phyloP scores from a whole-genome alignment of 2,329 filamentous ascomycete species.

The Fonsecaea multimorphosa region DNA sequence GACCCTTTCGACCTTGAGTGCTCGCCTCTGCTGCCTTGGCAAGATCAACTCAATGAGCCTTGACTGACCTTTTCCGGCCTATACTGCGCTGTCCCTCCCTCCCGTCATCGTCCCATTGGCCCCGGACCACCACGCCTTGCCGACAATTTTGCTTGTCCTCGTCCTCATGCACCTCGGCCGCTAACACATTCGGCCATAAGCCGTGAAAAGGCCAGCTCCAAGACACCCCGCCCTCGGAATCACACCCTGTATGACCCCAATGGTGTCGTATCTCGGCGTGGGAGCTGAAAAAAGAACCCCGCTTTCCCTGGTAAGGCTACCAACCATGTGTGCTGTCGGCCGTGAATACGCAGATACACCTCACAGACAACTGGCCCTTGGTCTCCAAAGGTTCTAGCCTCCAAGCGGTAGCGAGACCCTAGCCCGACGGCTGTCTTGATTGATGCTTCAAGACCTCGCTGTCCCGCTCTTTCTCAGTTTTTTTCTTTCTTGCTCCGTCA shows the following conservation, averaged over 20 bases:
- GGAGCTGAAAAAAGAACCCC: constrained; percentile 33
- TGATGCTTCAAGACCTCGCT: constrained; percentile 27
- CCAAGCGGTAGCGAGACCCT: constrained; percentile 6
- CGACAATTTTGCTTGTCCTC: constrained; percentile 11
- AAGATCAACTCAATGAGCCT: constrained; percentile 1
- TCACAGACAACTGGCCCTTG: constrained; percentile 10
- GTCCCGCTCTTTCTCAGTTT: constrained; percentile 25
- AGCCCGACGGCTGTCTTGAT: neutral
- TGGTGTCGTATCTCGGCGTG: constrained; percentile 17
- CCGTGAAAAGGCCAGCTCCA: constrained; percentile 8
- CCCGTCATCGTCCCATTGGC: constrained; percentile 24
- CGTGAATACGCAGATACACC: constrained; percentile 25
- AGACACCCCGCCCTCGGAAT: constrained; percentile 15
- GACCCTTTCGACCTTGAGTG: neutral
- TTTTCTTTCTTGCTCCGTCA: constrained; percentile 23
- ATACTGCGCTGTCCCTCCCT: neutral
- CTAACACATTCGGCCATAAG: constrained; percentile 18
- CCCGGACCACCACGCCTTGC: constrained; percentile 5
- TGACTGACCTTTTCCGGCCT: constrained; percentile 16
- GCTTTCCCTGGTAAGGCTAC: constrained; percentile 26
- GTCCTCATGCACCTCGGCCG: constrained; percentile 1
- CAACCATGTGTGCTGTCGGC: constrained; percentile 8
- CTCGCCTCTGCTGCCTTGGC: constrained; percentile 4
- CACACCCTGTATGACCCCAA: constrained; percentile 14
- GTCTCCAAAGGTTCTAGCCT: neutral